Percentiles rank a stretch among this genome's conserved stretches.
These are phyloP conservation scores for Metschnikowia borealis DNA, from an alignment of 805 yeast species.

Conservation along the genomic window DNA sequence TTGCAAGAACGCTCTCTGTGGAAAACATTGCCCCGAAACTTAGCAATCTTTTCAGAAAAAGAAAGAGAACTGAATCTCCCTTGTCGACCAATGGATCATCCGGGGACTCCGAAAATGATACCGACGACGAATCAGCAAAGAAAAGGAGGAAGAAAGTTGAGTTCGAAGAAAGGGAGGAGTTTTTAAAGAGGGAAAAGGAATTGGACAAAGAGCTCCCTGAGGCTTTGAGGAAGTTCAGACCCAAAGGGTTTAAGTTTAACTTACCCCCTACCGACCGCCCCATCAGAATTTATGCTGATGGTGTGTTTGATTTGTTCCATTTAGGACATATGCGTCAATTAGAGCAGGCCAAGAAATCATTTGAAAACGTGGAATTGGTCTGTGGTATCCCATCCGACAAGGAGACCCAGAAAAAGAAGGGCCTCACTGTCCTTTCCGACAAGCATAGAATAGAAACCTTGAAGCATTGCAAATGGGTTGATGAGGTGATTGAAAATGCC, in stretches of 20 bases:
- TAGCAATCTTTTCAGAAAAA: conserved; percentile 24
- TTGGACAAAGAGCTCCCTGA: conserved; percentile 65
- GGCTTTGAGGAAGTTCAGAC: conserved; percentile 72
- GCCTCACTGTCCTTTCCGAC: conserved; percentile 87
- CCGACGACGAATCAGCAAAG: conserved; percentile 9
- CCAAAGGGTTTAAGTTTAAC: conserved; percentile 72
- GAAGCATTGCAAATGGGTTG: conserved; percentile 95
- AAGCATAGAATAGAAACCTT: conserved; percentile 87
- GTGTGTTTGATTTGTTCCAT: conserved; percentile 95
- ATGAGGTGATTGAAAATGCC: conserved; percentile 89
- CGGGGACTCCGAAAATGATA: conserved; percentile 9
- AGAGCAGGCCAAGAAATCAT: conserved; percentile 92
- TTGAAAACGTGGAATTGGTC: conserved; percentile 78
- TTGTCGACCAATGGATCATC: conserved; percentile 9
- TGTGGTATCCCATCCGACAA: conserved; percentile 90
- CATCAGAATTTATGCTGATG: conserved; percentile 94
- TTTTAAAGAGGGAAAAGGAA: conserved; percentile 49
- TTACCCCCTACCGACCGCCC: conserved; percentile 84
- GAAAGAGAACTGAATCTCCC: conserved; percentile 17
- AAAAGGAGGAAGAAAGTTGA: conserved; percentile 23
- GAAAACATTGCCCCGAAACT: conserved; percentile 38
- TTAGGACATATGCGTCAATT: conserved; percentile 97
- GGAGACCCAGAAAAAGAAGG: conserved; percentile 89
- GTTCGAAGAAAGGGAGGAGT: conserved; percentile 26
- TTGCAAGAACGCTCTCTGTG: conserved; percentile 36